These are phyloP conservation scores for Begonia loranthoides DNA, from an alignment of 306 rosid species.

Conservation along the genomic window DNA sequence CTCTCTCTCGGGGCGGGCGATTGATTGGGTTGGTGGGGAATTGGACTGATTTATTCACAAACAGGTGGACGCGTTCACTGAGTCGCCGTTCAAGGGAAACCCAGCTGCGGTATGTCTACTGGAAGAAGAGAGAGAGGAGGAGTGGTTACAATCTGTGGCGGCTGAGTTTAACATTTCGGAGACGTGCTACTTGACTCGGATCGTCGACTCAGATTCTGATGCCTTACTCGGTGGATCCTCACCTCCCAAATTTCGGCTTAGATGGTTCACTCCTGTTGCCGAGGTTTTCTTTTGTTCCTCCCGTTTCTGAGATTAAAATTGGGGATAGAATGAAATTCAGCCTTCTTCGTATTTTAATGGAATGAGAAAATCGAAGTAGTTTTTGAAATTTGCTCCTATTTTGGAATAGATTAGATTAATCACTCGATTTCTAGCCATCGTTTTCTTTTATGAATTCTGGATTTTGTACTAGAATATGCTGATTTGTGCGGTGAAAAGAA, in stretches of 20 bases:
- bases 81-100: slow-evolving; percentile 56
- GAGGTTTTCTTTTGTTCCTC: slow-evolving; percentile 27
- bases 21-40: background rate
- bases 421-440: no score
- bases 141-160: slow-evolving; percentile 52
- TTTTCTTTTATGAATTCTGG: no score
- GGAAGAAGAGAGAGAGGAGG: slow-evolving; percentile 38
- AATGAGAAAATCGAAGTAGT: no score
- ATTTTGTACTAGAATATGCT: no score
- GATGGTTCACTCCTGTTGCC: slow-evolving; percentile 67
- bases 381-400: no score
- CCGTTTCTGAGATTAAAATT: background rate
- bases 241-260: slow-evolving; percentile 40
- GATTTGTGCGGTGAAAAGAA: no score
- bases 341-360: no score
- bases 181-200: slow-evolving; percentile 32
- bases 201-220: slow-evolving; percentile 11
- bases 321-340: no score
- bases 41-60: background rate
- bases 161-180: slow-evolving; percentile 42
- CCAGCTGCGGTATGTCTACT: slow-evolving; percentile 63
- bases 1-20: background rate
- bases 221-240: slow-evolving; percentile 8
- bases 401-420: no score
- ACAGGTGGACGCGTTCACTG: slow-evolving; percentile 66